These are phyloP conservation scores for Macrocystidia cucumis DNA, from an alignment of 1,284 basidiomycete species.

Conservation along the genomic window DNA sequence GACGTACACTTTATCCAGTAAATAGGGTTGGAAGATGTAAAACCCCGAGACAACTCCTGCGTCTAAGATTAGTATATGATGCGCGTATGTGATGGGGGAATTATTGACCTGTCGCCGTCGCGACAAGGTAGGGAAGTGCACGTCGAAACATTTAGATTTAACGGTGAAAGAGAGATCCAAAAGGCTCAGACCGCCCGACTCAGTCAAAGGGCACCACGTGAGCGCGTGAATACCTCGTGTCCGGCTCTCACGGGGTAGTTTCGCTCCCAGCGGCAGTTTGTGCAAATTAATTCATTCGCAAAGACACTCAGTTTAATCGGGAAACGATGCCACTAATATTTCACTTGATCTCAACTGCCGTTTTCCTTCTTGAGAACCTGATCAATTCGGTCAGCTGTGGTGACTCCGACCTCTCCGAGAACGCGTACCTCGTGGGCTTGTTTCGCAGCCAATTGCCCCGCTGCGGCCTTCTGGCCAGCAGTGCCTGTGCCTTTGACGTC, in stretches of 20 bases:
- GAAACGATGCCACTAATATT: too few relatives aligned
- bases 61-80: not conserved
- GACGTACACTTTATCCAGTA: too few relatives aligned
- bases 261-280: too few relatives aligned
- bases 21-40: conserved; percentile 52
- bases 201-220: too few relatives aligned
- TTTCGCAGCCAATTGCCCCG: conserved; percentile 48
- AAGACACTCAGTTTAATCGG: too few relatives aligned
- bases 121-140: conserved; percentile 25
- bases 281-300: too few relatives aligned
- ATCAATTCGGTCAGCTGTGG: too few relatives aligned
- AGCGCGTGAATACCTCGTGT: not conserved
- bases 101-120: conserved; percentile 26
- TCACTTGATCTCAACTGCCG: too few relatives aligned
- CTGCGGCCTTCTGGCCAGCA: conserved; percentile 31
- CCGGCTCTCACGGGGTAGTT: not conserved
- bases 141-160: conserved; percentile 18
- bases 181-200: too few relatives aligned
- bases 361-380: too few relatives aligned
- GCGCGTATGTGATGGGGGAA: not conserved
- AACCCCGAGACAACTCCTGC: conserved; percentile 54
- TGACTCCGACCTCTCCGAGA: too few relatives aligned
- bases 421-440: conserved; percentile 30
- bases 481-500: conserved; percentile 35
- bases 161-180: not conserved